These are phyloP conservation scores for Phytophthora tentaculata DNA, from an alignment of 352 stramenopile genomes.

Conservation along the genomic window DNA sequence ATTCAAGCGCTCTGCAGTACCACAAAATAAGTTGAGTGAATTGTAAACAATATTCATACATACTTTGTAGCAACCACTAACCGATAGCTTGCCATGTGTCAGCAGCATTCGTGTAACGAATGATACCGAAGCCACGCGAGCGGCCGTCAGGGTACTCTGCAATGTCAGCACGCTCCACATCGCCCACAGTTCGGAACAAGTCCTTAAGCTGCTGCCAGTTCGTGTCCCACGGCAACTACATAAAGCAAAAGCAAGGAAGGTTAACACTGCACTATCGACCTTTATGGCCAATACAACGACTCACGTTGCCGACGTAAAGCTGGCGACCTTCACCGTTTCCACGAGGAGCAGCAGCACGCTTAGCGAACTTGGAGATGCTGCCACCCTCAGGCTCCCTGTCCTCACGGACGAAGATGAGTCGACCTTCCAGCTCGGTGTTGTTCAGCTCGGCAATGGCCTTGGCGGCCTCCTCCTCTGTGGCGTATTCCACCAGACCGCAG, in stretches of 20 bases:
- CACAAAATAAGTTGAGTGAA: constrained; percentile 9
- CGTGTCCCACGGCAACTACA: constrained; percentile 70
- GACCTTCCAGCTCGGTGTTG: constrained; percentile 93
- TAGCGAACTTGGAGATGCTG: constrained; percentile 77
- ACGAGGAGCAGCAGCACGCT: constrained; percentile 32
- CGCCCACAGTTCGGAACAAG: constrained; percentile 63
- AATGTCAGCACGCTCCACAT: constrained; percentile 76
- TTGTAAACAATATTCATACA: neutral
- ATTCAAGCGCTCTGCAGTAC: constrained; percentile 60
- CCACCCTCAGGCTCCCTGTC: constrained; percentile 75
- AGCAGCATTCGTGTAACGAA: constrained; percentile 60
- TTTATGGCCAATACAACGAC: constrained; percentile 7
- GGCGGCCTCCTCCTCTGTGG: constrained; percentile 72
- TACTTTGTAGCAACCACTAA: constrained; percentile 33
- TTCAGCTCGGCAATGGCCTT: constrained; percentile 91
- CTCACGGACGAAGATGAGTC: constrained; percentile 90
- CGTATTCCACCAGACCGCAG: constrained; percentile 81
- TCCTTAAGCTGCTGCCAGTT: constrained; percentile 79
- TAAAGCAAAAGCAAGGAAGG: constrained; percentile 2
- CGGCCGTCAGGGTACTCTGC: constrained; percentile 60
- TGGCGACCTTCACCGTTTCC: constrained; percentile 42
- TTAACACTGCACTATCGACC: neutral
- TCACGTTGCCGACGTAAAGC: constrained; percentile 83
- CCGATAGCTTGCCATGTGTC: constrained; percentile 70
- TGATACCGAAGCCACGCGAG: constrained; percentile 74